These are phyloP conservation scores for Stropharia rugosoannulata DNA, from an alignment of 768 basidiomycete species.

Conservation along the genomic window DNA sequence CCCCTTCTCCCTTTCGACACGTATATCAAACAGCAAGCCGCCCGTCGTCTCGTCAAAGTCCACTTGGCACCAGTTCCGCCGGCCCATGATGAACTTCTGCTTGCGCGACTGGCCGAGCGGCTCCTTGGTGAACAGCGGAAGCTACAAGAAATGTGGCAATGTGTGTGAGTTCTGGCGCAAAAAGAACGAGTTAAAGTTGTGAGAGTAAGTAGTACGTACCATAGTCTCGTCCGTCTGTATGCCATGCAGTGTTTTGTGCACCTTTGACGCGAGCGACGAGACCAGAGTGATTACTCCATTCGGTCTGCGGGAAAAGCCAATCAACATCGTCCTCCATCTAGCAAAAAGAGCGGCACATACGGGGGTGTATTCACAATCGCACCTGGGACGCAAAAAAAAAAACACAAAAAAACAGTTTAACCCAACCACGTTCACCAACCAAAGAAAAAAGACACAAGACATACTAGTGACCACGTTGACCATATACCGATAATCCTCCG, in stretches of 20 bases:
- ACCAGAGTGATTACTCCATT: slow-evolving; percentile 76
- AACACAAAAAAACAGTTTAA: slow-evolving; percentile 4
- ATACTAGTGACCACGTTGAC: slow-evolving; percentile 80
- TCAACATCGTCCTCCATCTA: background rate
- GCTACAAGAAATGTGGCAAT: slow-evolving; percentile 31
- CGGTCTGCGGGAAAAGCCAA: slow-evolving; percentile 47
- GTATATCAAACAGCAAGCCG: slow-evolving; percentile 78
- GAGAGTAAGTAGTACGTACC: slow-evolving; percentile 39
- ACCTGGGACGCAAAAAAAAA: slow-evolving; percentile 33
- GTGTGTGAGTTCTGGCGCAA: background rate
- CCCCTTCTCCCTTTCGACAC: slow-evolving; percentile 85
- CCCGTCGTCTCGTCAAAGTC: slow-evolving; percentile 55
- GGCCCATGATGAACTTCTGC: slow-evolving; percentile 81
- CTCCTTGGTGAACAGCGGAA: slow-evolving; percentile 76
- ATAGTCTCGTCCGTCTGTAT: slow-evolving; percentile 85
- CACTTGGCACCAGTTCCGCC: slow-evolving; percentile 85
- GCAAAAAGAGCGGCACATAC: slow-evolving; percentile 38
- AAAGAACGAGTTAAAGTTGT: background rate
- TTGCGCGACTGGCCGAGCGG: slow-evolving; percentile 77
- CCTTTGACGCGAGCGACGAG: slow-evolving; percentile 73
- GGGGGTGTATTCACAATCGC: slow-evolving; percentile 96
- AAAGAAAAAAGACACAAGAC: slow-evolving; percentile 17
- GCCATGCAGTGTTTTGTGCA: slow-evolving; percentile 84
- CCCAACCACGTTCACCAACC: background rate
- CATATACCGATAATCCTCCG: slow-evolving; percentile 84